These are phyloP conservation scores for Lyophyllum decastes DNA, from an alignment of 768 basidiomycete genomes.

Conservation along the genomic window DNA sequence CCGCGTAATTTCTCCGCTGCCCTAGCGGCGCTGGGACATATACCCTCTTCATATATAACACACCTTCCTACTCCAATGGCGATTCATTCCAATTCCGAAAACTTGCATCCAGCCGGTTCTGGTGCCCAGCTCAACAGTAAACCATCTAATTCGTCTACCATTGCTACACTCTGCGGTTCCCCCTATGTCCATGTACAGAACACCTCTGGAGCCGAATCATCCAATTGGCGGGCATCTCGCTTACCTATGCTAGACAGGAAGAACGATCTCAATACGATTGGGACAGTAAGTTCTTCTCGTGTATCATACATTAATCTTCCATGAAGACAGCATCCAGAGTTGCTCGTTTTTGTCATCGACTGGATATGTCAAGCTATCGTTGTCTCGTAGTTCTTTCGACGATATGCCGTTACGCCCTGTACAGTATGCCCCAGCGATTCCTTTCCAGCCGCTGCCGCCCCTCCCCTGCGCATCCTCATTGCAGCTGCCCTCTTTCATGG, in stretches of 20 bases:
- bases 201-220: neutral
- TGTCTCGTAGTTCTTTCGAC: neutral
- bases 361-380: conserved; percentile 1
- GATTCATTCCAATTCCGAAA: neutral
- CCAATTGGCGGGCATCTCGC: neutral
- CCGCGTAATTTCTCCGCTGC: neutral
- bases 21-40: conserved; percentile 2
- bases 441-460: conserved; percentile 25
- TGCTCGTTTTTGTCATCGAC: conserved; percentile 1
- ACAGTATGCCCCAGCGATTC: neutral
- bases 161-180: neutral
- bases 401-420: neutral
- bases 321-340: neutral
- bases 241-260: conserved; percentile 5
- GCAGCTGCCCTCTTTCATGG: conserved; percentile 38
- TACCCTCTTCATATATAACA: neutral
- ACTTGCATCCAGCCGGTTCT: conserved; percentile 10
- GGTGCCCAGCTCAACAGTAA: neutral
- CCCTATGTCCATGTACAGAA: conserved; percentile 6
- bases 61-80: conserved; percentile 3
- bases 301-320: neutral
- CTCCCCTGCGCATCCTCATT: conserved; percentile 38
- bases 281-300: neutral
- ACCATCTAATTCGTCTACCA: neutral
- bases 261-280: neutral